Conservation (phyloP, 2,329 filamentous ascomycete genomes). For the Alternaria gansuensis region DNA sequence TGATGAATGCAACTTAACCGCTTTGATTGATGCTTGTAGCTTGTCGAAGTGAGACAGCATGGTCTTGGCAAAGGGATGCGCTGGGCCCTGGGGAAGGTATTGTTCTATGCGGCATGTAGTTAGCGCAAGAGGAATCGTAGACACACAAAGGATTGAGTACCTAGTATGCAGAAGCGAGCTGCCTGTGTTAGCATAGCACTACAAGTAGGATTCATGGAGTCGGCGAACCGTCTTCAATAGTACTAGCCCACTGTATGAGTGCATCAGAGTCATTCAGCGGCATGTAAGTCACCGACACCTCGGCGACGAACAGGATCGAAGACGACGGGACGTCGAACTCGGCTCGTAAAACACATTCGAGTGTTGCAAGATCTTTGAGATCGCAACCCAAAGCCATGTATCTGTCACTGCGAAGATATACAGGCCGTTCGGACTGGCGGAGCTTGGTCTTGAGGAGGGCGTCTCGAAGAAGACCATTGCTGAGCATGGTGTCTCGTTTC, state of each 20-base stretch:
- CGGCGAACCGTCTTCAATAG: constrained; percentile 69
- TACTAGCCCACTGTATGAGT: constrained; percentile 80
- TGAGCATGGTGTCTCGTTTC: constrained; percentile 74
- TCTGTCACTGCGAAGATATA: constrained; percentile 63
- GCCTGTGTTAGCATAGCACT: constrained; percentile 24
- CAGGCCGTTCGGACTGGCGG: constrained; percentile 39
- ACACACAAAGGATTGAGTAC: constrained; percentile 12
- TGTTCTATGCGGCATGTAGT: constrained; percentile 65
- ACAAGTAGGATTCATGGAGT: constrained; percentile 4
- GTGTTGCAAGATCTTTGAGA: constrained; percentile 69
- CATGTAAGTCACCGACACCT: constrained; percentile 94
- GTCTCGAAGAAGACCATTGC: constrained; percentile 58
- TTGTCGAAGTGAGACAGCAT: constrained; percentile 88
- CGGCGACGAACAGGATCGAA: constrained; percentile 80
- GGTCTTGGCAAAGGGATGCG: constrained; percentile 84
- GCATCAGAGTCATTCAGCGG: constrained; percentile 74
- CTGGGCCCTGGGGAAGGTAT: constrained; percentile 77
- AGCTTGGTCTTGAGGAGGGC: constrained; percentile 41
- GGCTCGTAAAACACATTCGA: constrained; percentile 67
- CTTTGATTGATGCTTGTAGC: constrained; percentile 78
- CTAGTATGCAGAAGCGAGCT: constrained; percentile 82
- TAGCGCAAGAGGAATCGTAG: constrained; percentile 7
- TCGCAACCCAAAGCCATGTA: constrained; percentile 87
- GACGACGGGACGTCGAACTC: constrained; percentile 67
- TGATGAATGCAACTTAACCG: constrained; percentile 74